Conservation (phyloP, 228 moss, liverwort and hornwort species). For the Sphagnum magellanicum region DNA sequence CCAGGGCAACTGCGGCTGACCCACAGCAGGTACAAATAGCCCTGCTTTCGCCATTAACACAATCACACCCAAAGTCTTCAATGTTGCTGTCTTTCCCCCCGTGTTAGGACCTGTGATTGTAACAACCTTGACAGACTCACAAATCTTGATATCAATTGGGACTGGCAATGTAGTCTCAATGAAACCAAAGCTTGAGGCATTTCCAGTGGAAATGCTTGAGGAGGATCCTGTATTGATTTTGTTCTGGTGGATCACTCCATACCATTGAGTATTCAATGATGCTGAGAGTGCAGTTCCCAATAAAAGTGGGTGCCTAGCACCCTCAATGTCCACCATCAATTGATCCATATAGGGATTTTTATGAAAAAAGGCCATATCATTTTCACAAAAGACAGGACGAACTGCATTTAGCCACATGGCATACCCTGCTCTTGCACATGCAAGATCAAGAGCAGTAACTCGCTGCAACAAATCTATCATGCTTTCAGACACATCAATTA, state of each 20-base stretch:
- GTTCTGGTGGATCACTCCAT: slow-evolving; percentile 23
- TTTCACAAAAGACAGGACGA: slow-evolving; percentile 44
- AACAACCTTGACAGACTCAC: slow-evolving; percentile 58
- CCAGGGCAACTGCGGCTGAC: slow-evolving; percentile 68
- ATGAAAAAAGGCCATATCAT: neutral
- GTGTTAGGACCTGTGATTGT: slow-evolving; percentile 97
- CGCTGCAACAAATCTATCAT: slow-evolving; percentile 59
- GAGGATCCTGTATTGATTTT: slow-evolving; percentile 14
- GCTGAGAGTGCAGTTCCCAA: slow-evolving; percentile 39
- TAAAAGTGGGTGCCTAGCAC: slow-evolving; percentile 49
- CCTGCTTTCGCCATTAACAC: slow-evolving; percentile 89
- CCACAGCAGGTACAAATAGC: slow-evolving; percentile 70
- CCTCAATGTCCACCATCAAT: slow-evolving; percentile 37
- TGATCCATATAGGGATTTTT: neutral
- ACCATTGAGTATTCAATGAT: slow-evolving; percentile 25
- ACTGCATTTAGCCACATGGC: slow-evolving; percentile 73
- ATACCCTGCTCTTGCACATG: slow-evolving; percentile 87
- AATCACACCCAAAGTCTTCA: slow-evolving; percentile 82
- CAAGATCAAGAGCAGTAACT: slow-evolving; percentile 69
- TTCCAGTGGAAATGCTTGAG: neutral
- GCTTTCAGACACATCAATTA: slow-evolving; percentile 55
- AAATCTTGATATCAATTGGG: slow-evolving; percentile 72
- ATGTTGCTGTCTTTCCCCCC: slow-evolving; percentile 91
- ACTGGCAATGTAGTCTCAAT: slow-evolving; percentile 43
- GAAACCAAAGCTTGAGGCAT: slow-evolving; percentile 16